These are phyloP conservation scores for Tagetes erecta DNA, from an alignment of 129 eudicot genomes.

Conservation along the genomic window DNA sequence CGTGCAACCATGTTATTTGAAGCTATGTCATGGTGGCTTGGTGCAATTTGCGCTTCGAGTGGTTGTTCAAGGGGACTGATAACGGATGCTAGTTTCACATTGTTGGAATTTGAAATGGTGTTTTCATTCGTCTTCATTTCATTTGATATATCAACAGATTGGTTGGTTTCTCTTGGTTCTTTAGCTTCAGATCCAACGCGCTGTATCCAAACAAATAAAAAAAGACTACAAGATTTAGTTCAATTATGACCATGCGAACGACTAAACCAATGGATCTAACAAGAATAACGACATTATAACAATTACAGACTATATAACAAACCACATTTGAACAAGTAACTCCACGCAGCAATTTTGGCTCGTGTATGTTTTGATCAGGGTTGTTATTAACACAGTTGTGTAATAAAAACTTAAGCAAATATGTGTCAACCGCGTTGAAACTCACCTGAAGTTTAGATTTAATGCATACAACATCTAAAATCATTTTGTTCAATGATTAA, in stretches of 20 bases:
- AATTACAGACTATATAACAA: not conserved
- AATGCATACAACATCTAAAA: no score
- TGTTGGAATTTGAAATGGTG: constrained; percentile 40
- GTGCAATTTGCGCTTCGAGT: constrained; percentile 25
- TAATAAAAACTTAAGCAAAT: no score
- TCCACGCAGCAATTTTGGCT: no score
- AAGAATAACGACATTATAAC: not conserved
- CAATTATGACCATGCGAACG: not conserved
- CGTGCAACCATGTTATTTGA: constrained; percentile 24
- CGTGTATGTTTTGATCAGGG: no score
- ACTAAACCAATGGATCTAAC: no score
- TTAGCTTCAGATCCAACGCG: constrained; percentile 17
- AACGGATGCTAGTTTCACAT: constrained; percentile 26
- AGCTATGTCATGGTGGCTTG: constrained; percentile 30
- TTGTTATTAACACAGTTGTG: no score
- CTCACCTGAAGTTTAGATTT: no score
- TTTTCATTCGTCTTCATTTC: constrained; percentile 44
- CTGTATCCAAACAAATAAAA: constrained; percentile 34
- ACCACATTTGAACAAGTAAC: no score
- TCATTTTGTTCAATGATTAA: no score
- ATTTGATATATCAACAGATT: constrained; percentile 6
- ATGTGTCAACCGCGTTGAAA: no score
- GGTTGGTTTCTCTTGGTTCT: not conserved
- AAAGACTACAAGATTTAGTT: not conserved
- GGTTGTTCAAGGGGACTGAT: constrained; percentile 14